These are phyloP conservation scores for Scheffersomyces segobiensis DNA, from an alignment of 1,139 yeast species.

Conservation along the genomic window DNA sequence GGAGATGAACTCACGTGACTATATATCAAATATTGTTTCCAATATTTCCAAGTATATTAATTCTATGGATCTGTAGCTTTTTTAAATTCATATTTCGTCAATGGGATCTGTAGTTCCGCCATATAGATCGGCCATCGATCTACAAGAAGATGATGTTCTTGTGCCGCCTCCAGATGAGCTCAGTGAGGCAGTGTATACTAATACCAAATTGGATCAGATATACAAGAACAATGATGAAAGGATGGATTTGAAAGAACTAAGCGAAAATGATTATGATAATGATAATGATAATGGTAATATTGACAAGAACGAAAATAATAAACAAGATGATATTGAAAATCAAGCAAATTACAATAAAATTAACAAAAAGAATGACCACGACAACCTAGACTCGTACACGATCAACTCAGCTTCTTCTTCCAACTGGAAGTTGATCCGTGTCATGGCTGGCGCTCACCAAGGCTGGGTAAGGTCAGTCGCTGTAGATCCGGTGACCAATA, in stretches of 20 bases:
- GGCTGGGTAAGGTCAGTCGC: constrained; percentile 89
- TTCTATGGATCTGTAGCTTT: background rate
- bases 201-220: constrained; percentile 26
- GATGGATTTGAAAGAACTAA: background rate
- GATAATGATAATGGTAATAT: constrained; percentile 1
- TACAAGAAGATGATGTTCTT: constrained; percentile 14
- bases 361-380: background rate
- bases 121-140: background rate
- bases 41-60: background rate
- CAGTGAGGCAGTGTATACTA: constrained; percentile 35
- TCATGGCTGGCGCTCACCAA: constrained; percentile 79
- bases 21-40: no score
- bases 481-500: constrained; percentile 77
- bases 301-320: background rate
- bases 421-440: constrained; percentile 67
- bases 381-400: background rate
- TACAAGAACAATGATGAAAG: constrained; percentile 7
- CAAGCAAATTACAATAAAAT: background rate
- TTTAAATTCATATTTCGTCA: background rate
- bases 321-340: background rate
- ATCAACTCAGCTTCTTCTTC: background rate
- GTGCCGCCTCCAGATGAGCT: constrained; percentile 31
- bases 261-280: background rate
- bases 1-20: background rate
- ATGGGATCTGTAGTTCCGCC: background rate